Evolutionary conservation across 75 land plant genomes (phyloP), one percentile per base, ranked within the genome.

Genomic region (Sequoia sempervirens): DNA sequence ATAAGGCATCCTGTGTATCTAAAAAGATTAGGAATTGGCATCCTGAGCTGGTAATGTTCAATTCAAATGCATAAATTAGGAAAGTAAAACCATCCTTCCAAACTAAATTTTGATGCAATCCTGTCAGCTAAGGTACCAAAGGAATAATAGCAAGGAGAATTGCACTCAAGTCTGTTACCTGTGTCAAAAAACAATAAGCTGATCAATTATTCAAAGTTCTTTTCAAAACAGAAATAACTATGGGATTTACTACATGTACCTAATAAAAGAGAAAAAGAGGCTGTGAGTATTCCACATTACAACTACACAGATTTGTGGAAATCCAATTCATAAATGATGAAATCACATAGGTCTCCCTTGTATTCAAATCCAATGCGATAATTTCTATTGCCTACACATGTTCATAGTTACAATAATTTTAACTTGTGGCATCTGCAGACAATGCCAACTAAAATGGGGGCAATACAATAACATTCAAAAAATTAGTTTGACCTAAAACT

Each of bases 81-180:
- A 40, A 75, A 40, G n/a, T 18, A 75, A 75, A 40, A 6, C 15
- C 18, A 20, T 43, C 79, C 14, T 75, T 40, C 8, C 8, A 38
- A 64, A 75, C 15, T 17, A 40, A 38, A 38, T 75, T 37, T 38
- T 5, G 20, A 38, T 18, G 79, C 45, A 38, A 1, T 20, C 40
- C 38, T 75, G 40, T 75, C 79, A 75, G 79, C 79, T 75, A 38
- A 20, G 1, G 20, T 75, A 75, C 79, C 75, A 18, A 75, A 75
- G 14, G 1, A 75, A 20, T 20, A 18, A 40, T 75, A 20, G 79
- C 2, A 75, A 40, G 79, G 43, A 75, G 43, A 1, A 40, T 40
- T 38, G 18, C 75, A 72, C 41, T 40, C 9, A 75, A 38, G 26
- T 20, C 36, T 5, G 26, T 36, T 38, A 75, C 41, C 45, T 20